These are phyloP conservation scores for Sporisorium graminicola DNA, from an alignment of 1,284 basidiomycete species.

Conservation along the genomic window DNA sequence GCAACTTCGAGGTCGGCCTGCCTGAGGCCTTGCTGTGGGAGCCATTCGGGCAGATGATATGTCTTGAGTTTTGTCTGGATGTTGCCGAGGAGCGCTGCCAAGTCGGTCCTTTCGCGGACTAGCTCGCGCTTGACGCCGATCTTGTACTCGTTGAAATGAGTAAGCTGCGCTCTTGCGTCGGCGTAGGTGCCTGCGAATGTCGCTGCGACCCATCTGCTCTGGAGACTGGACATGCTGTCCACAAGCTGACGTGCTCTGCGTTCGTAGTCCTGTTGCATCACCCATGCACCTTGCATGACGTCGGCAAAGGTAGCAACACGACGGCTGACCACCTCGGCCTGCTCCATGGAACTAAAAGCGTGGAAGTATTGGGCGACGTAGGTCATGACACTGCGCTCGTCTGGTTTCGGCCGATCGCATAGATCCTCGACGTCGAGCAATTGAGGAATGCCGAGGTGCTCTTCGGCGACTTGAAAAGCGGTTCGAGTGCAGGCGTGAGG, in stretches of 20 bases:
- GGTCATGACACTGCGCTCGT: constrained; percentile 95
- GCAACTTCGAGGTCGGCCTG: constrained; percentile 80
- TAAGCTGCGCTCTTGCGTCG: constrained; percentile 82
- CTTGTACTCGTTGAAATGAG: constrained; percentile 84
- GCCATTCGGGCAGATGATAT: constrained; percentile 75
- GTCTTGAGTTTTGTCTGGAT: constrained; percentile 94
- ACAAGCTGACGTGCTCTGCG: constrained; percentile 76
- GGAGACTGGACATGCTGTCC: constrained; percentile 43
- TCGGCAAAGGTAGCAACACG: constrained; percentile 96
- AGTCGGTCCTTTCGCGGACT: constrained; percentile 89
- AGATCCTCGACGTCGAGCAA: constrained; percentile 95
- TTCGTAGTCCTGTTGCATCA: constrained; percentile 91
- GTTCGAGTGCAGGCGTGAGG: constrained; percentile 56
- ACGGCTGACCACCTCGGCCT: constrained; percentile 91
- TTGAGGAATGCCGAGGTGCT: constrained; percentile 75
- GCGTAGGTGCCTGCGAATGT: constrained; percentile 73
- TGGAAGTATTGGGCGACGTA: constrained; percentile 97
- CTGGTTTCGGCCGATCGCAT: constrained; percentile 87
- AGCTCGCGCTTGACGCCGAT: constrained; percentile 85
- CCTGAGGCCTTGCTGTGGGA: constrained; percentile 51
- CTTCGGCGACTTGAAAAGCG: constrained; percentile 40
- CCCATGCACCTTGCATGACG: constrained; percentile 80
- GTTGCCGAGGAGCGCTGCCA: constrained; percentile 89
- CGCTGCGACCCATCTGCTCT: constrained; percentile 52
- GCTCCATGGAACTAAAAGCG: constrained; percentile 96